Evolutionary conservation across 768 basidiomycete species (phyloP), one percentile per base, ranked within the genome.

Genomic region (Fomitopsis pulvina): DNA sequence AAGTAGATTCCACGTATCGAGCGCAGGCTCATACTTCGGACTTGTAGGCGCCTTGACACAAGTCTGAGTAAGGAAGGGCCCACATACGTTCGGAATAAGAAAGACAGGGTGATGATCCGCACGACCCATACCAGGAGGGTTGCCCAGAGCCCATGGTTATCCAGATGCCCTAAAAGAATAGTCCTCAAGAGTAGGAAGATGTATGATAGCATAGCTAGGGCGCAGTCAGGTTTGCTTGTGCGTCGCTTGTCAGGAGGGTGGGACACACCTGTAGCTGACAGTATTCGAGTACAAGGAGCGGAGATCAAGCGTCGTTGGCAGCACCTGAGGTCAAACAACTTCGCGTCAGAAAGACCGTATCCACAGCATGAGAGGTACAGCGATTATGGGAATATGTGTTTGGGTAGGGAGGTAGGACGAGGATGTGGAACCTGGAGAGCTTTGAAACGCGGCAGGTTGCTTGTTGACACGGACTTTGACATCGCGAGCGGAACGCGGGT

Each of bases 1-100:
- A 87, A 75, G 64, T 83, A 87, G 20, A 90, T 68, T 28, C 87
- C 87, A 47, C 86, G 82, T 52, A 91, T 79, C 18, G 87, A 91
- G 47, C 85, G 78, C 32, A 85, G 68, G 60, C 87, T 89, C 49
- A 89, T 75, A 62, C 83, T 87, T 34, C 81, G 78, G 28, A 88
- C 73, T 26, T 82, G 80, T 52, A 89, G 69, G 56, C 75, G 74
- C 29, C 60, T 65, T n/a, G 83, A 83, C 48, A 80, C 66, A 38
- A 74, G 72, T 45, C 74, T 70, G 27, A 89, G 71, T 40, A 83
- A 62, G 67, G 77, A 81, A 45, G 87, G 87, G 2, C 77, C 73
- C 51, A 88, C 68, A 58, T 83, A 85, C 0, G 80, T 81, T 47
- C 87, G 77, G 44, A 83, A 70, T 48, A 85, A 57, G 26, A 86